phyloP scores from a whole-genome alignment of 345 rosid genomes.

The Kandelia obovata region DNA sequence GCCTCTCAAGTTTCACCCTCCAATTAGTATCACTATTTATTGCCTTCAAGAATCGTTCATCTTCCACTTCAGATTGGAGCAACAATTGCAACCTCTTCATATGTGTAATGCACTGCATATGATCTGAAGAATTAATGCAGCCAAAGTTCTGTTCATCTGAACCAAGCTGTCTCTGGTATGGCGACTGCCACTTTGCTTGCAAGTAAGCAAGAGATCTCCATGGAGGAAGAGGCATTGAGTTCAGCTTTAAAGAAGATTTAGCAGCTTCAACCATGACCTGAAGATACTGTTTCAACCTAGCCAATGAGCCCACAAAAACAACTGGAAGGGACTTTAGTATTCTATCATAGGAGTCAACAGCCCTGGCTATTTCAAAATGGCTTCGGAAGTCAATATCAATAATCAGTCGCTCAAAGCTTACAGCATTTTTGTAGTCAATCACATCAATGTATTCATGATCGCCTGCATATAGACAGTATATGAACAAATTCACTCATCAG shows the following conservation, averaged over 20 bases:
- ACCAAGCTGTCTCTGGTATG: conserved; percentile 46
- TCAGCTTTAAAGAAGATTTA: conserved; percentile 72
- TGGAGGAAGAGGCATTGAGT: conserved; percentile 94
- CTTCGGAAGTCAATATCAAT: conserved; percentile 85
- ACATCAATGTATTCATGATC: conserved; percentile 87
- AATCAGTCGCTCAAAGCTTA: conserved; percentile 64
- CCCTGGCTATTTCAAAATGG: conserved; percentile 92
- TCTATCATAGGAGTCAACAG: conserved; percentile 73
- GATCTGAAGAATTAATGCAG: conserved; percentile 26
- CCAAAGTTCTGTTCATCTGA: conserved; percentile 36
- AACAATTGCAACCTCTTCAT: conserved; percentile 63
- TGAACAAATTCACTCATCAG: background rate
- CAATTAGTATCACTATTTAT: conserved; percentile 32
- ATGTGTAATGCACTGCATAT: conserved; percentile 60
- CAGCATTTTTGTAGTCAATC: conserved; percentile 36
- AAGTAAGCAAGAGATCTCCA: conserved; percentile 89
- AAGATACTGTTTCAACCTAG: conserved; percentile 64
- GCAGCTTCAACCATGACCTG: conserved; percentile 90
- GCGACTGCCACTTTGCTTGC: conserved; percentile 83
- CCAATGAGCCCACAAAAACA: conserved; percentile 64
- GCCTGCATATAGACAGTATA: conserved; percentile 40
- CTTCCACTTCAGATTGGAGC: conserved; percentile 53
- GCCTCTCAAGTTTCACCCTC: conserved; percentile 53
- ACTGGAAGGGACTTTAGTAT: conserved; percentile 74
- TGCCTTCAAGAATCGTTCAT: conserved; percentile 51